Evolutionary conservation across 257 asterid species (phyloP).

Genomic region (Anisodus tanguticus): DNA sequence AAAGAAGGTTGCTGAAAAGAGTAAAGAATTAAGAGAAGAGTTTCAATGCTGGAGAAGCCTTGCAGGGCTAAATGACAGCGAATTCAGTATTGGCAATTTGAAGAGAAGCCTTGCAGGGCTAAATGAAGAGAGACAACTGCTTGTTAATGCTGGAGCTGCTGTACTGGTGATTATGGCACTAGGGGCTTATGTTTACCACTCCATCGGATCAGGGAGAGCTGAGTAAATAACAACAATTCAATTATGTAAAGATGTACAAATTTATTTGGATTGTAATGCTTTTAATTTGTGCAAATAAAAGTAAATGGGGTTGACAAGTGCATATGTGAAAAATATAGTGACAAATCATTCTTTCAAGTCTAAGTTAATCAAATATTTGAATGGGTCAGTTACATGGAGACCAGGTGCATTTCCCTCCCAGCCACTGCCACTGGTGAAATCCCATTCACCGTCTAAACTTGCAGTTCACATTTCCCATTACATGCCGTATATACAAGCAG

Average conservation of each 20-base stretch:
- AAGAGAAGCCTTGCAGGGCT: constrained; percentile 44
- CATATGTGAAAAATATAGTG: neutral
- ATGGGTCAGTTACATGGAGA: neutral
- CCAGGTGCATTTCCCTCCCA: neutral
- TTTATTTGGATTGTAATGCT: neutral
- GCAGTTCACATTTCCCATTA: neutral
- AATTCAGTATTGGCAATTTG: constrained; percentile 44
- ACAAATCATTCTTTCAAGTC: neutral
- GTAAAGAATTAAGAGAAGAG: neutral
- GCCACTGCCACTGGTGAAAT: neutral
- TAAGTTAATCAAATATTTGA: neutral
- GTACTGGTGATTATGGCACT: constrained; percentile 66
- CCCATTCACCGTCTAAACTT: neutral
- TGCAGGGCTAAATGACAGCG: constrained; percentile 45
- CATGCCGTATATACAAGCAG: neutral
- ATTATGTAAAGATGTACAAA: neutral
- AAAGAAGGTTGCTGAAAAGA: constrained; percentile 7
- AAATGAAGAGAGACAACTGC: constrained; percentile 62
- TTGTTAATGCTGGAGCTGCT: constrained; percentile 72
- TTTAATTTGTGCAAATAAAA: constrained; percentile 23
- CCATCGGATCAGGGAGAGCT: constrained; percentile 19
- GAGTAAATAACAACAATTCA: constrained; percentile 17
- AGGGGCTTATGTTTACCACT: constrained; percentile 58
- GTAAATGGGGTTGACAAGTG: neutral
- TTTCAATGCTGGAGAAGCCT: constrained; percentile 42